These are phyloP conservation scores for Biscogniauxia mediterranea DNA, from an alignment of 2,329 filamentous ascomycete species.

Conservation along the genomic window DNA sequence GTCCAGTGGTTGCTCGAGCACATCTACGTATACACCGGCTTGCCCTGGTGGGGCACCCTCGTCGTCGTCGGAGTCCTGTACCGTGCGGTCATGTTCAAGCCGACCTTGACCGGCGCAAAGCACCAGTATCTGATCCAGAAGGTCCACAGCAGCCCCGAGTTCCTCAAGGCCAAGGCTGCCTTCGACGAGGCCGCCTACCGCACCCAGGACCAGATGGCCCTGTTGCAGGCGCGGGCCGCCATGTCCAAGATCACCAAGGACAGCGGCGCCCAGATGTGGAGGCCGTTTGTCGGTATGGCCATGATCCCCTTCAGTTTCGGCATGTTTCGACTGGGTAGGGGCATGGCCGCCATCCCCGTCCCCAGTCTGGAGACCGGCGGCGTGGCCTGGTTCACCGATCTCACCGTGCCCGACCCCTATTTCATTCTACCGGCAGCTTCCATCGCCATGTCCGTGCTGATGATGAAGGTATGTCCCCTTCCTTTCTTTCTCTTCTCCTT, in stretches of 20 bases:
- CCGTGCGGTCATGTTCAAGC: constrained; percentile 64
- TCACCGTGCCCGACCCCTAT: constrained; percentile 74
- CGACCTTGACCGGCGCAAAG: constrained; percentile 62
- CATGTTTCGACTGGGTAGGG: constrained; percentile 73
- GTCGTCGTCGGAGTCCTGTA: constrained; percentile 61
- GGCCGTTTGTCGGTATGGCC: constrained; percentile 54
- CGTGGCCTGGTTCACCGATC: constrained; percentile 73
- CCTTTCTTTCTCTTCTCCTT: no score
- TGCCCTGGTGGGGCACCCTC: constrained; percentile 83
- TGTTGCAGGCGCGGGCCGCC: constrained; percentile 46
- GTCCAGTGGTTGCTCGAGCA: constrained; percentile 81
- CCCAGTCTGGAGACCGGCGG: constrained; percentile 72
- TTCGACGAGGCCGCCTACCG: constrained; percentile 43
- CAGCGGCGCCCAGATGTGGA: constrained; percentile 52
- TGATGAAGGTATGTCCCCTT: constrained; percentile 52
- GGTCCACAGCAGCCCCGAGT: constrained; percentile 54
- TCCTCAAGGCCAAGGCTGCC: constrained; percentile 48
- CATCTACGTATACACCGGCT: constrained; percentile 69
- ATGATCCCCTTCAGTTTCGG: constrained; percentile 72
- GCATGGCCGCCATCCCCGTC: constrained; percentile 76
- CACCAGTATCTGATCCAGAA: constrained; percentile 60
- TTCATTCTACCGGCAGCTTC: constrained; percentile 69
- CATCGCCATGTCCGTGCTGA: constrained; percentile 53
- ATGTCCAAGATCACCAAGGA: constrained; percentile 50
- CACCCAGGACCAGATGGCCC: constrained; percentile 44